Base-by-base conservation (phyloP, 768 basidiomycete genomes). In the Thelephora ganbajun region DNA sequence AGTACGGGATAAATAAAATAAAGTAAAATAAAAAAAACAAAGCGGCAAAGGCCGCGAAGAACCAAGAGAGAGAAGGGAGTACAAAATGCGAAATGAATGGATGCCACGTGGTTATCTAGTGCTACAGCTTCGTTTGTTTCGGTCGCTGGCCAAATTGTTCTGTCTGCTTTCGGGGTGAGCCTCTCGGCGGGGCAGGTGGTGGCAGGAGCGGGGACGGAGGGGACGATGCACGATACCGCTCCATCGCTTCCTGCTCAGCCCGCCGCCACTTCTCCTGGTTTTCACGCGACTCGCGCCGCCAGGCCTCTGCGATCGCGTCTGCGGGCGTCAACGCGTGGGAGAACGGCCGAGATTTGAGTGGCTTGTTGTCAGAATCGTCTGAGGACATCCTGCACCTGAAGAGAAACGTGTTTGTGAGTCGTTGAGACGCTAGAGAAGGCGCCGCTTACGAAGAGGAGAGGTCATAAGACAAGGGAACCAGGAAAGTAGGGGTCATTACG, bases 251-350 rank as follows among this genome's bases (percentile, higher is more conserved):
- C 47, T 72, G 68, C 50, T 73, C 72, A 48, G 70, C 72, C 46
- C 74, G 70, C 48, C 69, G 65, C 83, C 82, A 85, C 52, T 62
- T 67, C 46, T 74, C 71, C 59, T 80, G 72, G 53, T 64, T 75
- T 61, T 80, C 74, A 12, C 59, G 50, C n/a, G 76, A 72, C 61
- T 81, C 77, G 43, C 67, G 63, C 57, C 70, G 73, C 83, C 83
- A 84, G 47, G 77, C 77, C 36, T 78, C 74, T 33, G 77, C 79
- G 59, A 86, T 83, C 23, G 74, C 71, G 52, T 78, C 74, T 3
- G 76, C 74, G 34, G 77, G 76, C 11, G 77, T 69, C 55, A 70
- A 41, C 22, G 39, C 39, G 16, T 22, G 39, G 16, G 39, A 41
- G 16, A 41, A 22, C 14, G 39, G 39, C 11, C 39, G 39, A 6